A percentile compares a stretch with the other conserved stretches of the same genome.
These are phyloP conservation scores for Volvariella volvacea DNA, from an alignment of 1,284 basidiomycete species.

Conservation along the genomic window DNA sequence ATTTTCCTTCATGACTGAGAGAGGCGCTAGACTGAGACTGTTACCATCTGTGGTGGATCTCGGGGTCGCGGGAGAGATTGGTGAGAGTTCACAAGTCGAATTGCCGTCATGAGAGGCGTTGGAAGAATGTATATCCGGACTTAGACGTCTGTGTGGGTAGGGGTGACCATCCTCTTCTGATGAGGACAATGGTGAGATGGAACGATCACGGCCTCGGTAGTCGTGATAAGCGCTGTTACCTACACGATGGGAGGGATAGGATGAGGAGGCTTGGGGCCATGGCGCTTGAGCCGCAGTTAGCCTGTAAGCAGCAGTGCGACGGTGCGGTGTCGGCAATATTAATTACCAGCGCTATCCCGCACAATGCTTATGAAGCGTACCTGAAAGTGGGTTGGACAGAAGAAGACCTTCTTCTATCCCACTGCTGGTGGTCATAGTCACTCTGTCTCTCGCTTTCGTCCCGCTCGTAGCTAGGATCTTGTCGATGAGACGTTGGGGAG, in stretches of 20 bases:
- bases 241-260: background rate
- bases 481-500: too few relatives aligned
- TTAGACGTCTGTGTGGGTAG: slow-evolving; percentile 8
- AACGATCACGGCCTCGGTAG: background rate
- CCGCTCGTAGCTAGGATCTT: too few relatives aligned
- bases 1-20: slow-evolving; percentile 13
- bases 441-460: too few relatives aligned
- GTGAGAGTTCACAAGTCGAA: slow-evolving; percentile 40
- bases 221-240: background rate
- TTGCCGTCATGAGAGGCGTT: slow-evolving; percentile 25
- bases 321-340: too few relatives aligned
- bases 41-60: slow-evolving; percentile 23
- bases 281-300: background rate
- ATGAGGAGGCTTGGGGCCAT: background rate
- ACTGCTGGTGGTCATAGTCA: too few relatives aligned
- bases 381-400: background rate
- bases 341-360: too few relatives aligned
- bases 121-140: slow-evolving; percentile 19
- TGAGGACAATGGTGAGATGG: slow-evolving; percentile 13
- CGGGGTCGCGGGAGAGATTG: slow-evolving; percentile 40
- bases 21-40: slow-evolving; percentile 4
- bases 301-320: too few relatives aligned
- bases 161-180: slow-evolving; percentile 8
- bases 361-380: background rate
- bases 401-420: background rate